A percentile compares a stretch with the other conserved stretches of the same genome.
These are phyloP conservation scores for Myriosclerotinia curreyana DNA, from an alignment of 2,329 filamentous ascomycete species.

Conservation along the genomic window DNA sequence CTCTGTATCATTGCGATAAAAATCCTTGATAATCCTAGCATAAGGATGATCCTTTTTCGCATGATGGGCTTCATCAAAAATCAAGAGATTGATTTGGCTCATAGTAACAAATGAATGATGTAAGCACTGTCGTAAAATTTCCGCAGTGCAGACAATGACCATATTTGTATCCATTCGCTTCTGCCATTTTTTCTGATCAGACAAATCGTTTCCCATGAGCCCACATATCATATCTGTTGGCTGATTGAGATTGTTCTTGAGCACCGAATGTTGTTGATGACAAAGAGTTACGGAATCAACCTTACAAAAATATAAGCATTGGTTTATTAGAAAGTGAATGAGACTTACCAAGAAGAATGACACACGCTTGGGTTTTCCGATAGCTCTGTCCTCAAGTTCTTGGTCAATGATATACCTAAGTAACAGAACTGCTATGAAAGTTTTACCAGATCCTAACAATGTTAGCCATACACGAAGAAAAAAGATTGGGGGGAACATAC, in stretches of 20 bases:
- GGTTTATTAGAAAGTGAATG: too few relatives aligned
- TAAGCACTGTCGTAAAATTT: slow-evolving; percentile 76
- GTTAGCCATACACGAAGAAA: background rate
- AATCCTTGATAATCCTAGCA: slow-evolving; percentile 83
- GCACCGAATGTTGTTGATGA: slow-evolving; percentile 81
- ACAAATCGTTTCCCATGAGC: slow-evolving; percentile 58
- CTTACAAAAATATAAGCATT: background rate
- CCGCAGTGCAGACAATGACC: slow-evolving; percentile 89
- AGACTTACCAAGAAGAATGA: slow-evolving; percentile 74
- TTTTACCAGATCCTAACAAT: slow-evolving; percentile 72
- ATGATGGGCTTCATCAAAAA: slow-evolving; percentile 97
- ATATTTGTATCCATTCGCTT: slow-evolving; percentile 62
- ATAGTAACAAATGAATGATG: slow-evolving; percentile 77
- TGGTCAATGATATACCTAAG: slow-evolving; percentile 72
- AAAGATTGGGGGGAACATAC: slow-evolving; percentile 41
- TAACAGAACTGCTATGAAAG: slow-evolving; percentile 86
- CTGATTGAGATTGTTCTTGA: slow-evolving; percentile 77
- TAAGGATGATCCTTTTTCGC: slow-evolving; percentile 93
- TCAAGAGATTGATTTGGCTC: slow-evolving; percentile 78
- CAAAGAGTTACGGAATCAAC: slow-evolving; percentile 85
- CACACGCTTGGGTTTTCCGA: slow-evolving; percentile 58
- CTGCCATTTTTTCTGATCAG: slow-evolving; percentile 59
- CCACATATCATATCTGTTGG: slow-evolving; percentile 73
- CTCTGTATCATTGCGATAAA: slow-evolving; percentile 56
- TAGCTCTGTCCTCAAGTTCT: slow-evolving; percentile 68